Evolutionary conservation across 1,284 basidiomycete species (phyloP).

Genomic region (Puccinia hordei): DNA sequence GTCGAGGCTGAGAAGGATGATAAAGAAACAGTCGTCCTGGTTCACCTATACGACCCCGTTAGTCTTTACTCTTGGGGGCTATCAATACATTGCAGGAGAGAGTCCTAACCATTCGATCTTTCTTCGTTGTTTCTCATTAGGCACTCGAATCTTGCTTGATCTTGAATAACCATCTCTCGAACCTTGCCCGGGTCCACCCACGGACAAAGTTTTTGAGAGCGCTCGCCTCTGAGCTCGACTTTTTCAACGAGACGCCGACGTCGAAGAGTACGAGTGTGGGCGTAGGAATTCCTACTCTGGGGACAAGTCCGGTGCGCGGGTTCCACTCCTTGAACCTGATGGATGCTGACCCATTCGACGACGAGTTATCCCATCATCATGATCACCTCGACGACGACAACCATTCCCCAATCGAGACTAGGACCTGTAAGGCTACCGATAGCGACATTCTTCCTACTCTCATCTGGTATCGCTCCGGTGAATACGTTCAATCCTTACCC

Average conservation of each 20-base stretch:
- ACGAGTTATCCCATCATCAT: neutral
- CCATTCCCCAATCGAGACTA: neutral
- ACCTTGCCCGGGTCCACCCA: conserved; percentile 70
- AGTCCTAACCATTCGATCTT: neutral
- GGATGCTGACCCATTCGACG: conserved; percentile 20
- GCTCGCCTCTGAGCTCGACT: conserved; percentile 73
- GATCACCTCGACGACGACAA: neutral
- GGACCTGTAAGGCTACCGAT: conserved; percentile 60
- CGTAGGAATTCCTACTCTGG: conserved; percentile 56
- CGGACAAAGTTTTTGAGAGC: conserved; percentile 76
- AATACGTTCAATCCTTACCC: conserved; percentile 78
- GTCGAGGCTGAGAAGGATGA: conserved; percentile 66
- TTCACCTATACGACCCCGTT: conserved; percentile 81
- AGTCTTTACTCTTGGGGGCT: neutral
- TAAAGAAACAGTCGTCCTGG: conserved; percentile 71
- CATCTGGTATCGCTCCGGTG: conserved; percentile 77
- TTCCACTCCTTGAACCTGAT: conserved; percentile 10
- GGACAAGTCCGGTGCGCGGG: neutral
- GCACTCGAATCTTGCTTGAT: conserved; percentile 64
- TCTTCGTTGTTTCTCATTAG: conserved; percentile 50
- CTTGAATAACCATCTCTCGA: conserved; percentile 70
- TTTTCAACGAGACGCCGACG: conserved; percentile 65
- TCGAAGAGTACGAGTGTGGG: conserved; percentile 59
- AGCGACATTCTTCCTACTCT: conserved; percentile 79
- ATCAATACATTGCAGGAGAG: conserved; percentile 12